Evolutionary conservation across 192 early-diverging fungal genomes (phyloP).

Genomic region (Umbelopsis sp.): DNA sequence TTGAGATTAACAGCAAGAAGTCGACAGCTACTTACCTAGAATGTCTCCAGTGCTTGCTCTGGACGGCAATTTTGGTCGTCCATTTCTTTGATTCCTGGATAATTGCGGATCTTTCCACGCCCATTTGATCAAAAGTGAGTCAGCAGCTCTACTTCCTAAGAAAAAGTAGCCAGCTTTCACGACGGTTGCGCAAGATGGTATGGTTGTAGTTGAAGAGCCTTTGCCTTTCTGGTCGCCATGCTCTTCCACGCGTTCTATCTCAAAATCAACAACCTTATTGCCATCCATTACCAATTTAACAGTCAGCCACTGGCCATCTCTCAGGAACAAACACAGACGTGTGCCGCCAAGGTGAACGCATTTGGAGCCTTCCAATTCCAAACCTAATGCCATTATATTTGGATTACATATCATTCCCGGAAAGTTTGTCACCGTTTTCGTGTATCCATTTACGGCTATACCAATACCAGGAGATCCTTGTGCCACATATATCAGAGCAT

Average conservation of each 20-base stretch:
- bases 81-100: background rate
- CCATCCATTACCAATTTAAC: slow-evolving; percentile 79
- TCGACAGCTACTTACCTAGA: background rate
- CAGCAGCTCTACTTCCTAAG: slow-evolving; percentile 65
- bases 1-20: no score
- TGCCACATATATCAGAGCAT: slow-evolving; percentile 83
- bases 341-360: slow-evolving; percentile 70
- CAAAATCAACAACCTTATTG: slow-evolving; percentile 76
- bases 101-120: slow-evolving; percentile 15
- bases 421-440: slow-evolving; percentile 48
- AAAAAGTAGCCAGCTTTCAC: slow-evolving; percentile 64
- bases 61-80: background rate
- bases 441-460: slow-evolving; percentile 75
- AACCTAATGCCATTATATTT: slow-evolving; percentile 57
- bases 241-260: slow-evolving; percentile 40
- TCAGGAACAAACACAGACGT: slow-evolving; percentile 70
- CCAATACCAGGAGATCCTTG: slow-evolving; percentile 82
- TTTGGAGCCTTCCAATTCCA: slow-evolving; percentile 72
- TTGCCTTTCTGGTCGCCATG: background rate
- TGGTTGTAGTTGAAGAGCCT: slow-evolving; percentile 31
- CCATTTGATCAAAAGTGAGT: slow-evolving; percentile 75
- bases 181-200: slow-evolving; percentile 54
- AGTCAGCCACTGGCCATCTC: slow-evolving; percentile 73
- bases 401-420: slow-evolving; percentile 46
- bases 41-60: slow-evolving; percentile 2